phyloP scores from a whole-genome alignment of 495 filamentous ascomycete genomes.

The Hapsidospora chrysogenum region DNA sequence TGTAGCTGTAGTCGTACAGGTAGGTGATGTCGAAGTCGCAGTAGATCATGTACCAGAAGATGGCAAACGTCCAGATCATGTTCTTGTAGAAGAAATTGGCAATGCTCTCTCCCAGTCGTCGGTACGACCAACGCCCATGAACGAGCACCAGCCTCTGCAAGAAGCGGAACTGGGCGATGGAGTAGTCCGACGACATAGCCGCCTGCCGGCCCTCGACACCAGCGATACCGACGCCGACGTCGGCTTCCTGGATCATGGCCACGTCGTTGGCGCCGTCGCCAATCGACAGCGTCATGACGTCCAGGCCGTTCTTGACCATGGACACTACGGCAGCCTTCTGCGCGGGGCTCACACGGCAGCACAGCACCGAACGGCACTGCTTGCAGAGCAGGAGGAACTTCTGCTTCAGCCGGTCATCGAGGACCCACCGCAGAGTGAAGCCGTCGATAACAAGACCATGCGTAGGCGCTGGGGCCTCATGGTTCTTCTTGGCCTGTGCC shows the following conservation, averaged over 20 bases:
- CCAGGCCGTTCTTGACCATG: constrained; percentile 81
- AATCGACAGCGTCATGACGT: constrained; percentile 93
- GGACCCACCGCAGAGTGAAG: constrained; percentile 78
- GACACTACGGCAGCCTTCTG: constrained; percentile 96
- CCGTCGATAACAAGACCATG: constrained; percentile 97
- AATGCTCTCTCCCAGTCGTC: constrained; percentile 80
- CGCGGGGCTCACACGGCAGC: constrained; percentile 90
- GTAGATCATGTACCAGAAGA: constrained; percentile 97
- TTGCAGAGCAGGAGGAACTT: constrained; percentile 94
- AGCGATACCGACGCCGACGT: constrained; percentile 96
- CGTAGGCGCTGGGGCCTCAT: constrained; percentile 69
- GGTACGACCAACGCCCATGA: constrained; percentile 93
- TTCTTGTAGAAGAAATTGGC: constrained; percentile 99
- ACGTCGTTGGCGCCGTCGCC: constrained; percentile 98
- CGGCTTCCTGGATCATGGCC: constrained; percentile 98
- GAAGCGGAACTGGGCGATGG: constrained; percentile 95
- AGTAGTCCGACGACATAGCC: constrained; percentile 98
- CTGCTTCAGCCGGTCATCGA: constrained; percentile 66
- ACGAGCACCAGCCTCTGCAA: constrained; percentile 82
- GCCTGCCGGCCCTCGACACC: constrained; percentile 94
- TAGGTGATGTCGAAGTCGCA: constrained; percentile 92
- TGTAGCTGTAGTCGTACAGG: constrained; percentile 95
- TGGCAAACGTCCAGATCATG: constrained; percentile 90
- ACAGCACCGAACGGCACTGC: constrained; percentile 91
- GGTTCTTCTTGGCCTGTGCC: constrained; percentile 56